These are phyloP conservation scores for Trifolium repens DNA, from an alignment of 306 rosid species.

Conservation along the genomic window DNA sequence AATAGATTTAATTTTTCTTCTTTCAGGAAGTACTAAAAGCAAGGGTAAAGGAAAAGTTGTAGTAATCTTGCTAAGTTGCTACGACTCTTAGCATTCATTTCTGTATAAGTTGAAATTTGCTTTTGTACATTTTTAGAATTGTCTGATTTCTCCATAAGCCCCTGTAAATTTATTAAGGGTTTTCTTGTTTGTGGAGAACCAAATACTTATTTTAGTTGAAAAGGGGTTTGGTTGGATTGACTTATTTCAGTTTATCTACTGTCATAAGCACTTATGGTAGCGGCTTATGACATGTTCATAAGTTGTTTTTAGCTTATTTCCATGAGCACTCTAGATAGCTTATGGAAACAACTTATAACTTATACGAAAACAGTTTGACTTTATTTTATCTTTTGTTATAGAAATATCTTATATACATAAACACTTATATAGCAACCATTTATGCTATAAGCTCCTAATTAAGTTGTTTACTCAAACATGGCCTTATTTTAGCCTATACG, in stretches of 20 bases:
- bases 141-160: neutral
- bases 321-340: neutral
- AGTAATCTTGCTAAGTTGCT: neutral
- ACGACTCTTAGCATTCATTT: conserved; percentile 11
- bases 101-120: neutral
- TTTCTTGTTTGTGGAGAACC: neutral
- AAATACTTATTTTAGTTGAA: neutral
- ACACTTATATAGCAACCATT: neutral
- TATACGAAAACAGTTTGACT: neutral
- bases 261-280: neutral
- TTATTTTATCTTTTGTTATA: neutral
- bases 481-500: neutral
- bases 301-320: neutral
- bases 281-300: neutral
- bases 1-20: too few species aligned
- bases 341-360: neutral
- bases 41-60: neutral
- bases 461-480: neutral
- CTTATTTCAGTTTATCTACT: neutral
- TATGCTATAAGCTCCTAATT: neutral
- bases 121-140: neutral
- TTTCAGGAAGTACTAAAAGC: neutral
- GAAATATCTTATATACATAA: neutral
- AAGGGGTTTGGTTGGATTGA: neutral
- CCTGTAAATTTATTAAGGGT: neutral